A percentile compares a stretch with the other conserved stretches of the same genome.
phyloP scores from a whole-genome alignment of 306 rosid genomes.

The Gillenia trifoliata region DNA sequence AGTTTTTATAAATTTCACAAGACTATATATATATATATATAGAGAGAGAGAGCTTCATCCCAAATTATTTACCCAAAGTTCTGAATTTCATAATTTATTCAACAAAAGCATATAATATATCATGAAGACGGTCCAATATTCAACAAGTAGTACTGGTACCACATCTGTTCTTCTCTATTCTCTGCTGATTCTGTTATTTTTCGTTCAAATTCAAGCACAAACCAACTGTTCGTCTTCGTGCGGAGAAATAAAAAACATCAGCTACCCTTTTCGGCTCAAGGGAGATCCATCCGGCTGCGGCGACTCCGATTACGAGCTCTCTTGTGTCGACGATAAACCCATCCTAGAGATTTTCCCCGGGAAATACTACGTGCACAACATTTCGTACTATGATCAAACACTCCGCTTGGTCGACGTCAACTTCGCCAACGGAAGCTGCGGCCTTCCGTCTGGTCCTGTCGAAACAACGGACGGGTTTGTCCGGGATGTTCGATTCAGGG shows the following conservation, averaged over 20 bases:
- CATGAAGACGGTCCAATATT: background rate
- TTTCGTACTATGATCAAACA: background rate
- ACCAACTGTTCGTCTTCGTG: slow-evolving; percentile 2
- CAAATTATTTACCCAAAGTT: background rate
- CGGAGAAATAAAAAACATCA: slow-evolving; percentile 13
- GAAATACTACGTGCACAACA: slow-evolving; percentile 7
- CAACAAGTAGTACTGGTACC: too few relatives aligned
- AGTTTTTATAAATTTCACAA: background rate
- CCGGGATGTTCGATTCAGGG: background rate
- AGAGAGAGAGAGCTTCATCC: background rate
- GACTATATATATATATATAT: background rate
- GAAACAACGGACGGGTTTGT: background rate
- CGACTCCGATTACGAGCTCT: slow-evolving; percentile 13
- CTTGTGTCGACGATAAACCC: slow-evolving; percentile 7
- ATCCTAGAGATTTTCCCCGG: slow-evolving; percentile 10
- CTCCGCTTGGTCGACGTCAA: slow-evolving; percentile 17
- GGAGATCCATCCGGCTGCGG: slow-evolving; percentile 17
- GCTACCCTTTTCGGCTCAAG: slow-evolving; percentile 17
- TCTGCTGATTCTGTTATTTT: background rate
- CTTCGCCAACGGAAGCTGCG: slow-evolving; percentile 19
- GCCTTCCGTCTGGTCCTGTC: background rate
- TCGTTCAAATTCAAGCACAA: background rate
- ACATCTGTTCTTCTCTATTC: background rate
- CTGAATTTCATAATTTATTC: background rate
- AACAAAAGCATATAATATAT: background rate